Conservation (phyloP, 768 basidiomycete species). For the Kwoniella sp. region DNA sequence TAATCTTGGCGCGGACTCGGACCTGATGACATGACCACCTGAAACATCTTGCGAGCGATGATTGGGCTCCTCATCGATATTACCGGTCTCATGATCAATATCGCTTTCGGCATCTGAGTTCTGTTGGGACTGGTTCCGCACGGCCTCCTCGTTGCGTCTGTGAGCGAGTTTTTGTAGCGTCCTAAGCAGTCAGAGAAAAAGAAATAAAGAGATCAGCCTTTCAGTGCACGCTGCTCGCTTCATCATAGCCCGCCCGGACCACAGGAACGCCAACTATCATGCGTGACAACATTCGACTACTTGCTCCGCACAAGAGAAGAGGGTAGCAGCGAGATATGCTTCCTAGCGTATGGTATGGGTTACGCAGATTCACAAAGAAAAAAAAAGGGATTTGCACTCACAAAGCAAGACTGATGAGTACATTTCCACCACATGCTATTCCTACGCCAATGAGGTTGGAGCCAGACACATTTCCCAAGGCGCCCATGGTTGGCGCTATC, state of each 20-base stretch:
- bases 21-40: too few relatives aligned
- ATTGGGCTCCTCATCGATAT: too few relatives aligned
- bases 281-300: too few relatives aligned
- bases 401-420: slow-evolving; percentile 85
- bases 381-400: slow-evolving; percentile 24
- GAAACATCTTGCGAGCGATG: too few relatives aligned
- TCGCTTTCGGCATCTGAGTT: not conserved
- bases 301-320: too few relatives aligned
- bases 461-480: slow-evolving; percentile 27
- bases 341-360: too few relatives aligned
- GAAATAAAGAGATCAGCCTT: not conserved
- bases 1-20: too few relatives aligned
- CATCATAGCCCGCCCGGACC: too few relatives aligned
- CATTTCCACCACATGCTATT: slow-evolving; percentile 79
- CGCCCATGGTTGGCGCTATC: not conserved
- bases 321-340: too few relatives aligned
- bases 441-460: slow-evolving; percentile 69
- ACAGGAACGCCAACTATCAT: too few relatives aligned
- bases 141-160: slow-evolving; percentile 59
- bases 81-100: not conserved
- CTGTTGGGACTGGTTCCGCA: not conserved
- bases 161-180: slow-evolving; percentile 94
- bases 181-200: slow-evolving; percentile 22
- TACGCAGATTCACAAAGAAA: not conserved
- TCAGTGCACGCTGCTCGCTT: too few relatives aligned